Evolutionary conservation across 805 yeast genomes (phyloP).

Genomic region (Candida hungchunana): DNA sequence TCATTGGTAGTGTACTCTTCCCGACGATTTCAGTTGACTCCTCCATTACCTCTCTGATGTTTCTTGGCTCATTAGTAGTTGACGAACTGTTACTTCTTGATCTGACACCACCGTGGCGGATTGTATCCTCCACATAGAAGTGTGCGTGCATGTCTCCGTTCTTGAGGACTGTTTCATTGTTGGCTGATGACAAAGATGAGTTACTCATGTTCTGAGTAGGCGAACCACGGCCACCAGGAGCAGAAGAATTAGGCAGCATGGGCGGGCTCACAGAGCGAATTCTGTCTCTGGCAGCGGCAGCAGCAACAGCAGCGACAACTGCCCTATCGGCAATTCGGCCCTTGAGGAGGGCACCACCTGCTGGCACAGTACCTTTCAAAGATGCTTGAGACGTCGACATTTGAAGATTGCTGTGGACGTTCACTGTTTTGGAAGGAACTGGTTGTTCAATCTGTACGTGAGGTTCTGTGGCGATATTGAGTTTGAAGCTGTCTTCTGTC

Average conservation of each 20-base stretch:
- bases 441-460: conserved; percentile 11
- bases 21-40: conserved; percentile 4
- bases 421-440: conserved; percentile 5
- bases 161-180: conserved; percentile 7
- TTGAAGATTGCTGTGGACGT: conserved; percentile 1
- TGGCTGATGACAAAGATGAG: conserved; percentile 20
- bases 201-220: conserved; percentile 17
- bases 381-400: conserved; percentile 7
- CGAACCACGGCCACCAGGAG: conserved; percentile 1
- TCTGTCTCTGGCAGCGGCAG: conserved; percentile 32
- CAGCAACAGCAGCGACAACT: conserved; percentile 37
- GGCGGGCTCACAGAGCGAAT: conserved; percentile 15
- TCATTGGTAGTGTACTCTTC: conserved; percentile 2
- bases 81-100: conserved; percentile 29
- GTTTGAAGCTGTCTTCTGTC: background rate
- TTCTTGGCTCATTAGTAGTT: conserved; percentile 17
- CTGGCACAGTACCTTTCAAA: conserved; percentile 34
- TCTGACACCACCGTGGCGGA: conserved; percentile 43
- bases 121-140: conserved; percentile 63
- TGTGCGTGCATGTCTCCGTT: conserved; percentile 66
- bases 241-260: conserved; percentile 1
- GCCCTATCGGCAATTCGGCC: conserved; percentile 36
- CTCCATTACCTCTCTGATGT: conserved; percentile 8
- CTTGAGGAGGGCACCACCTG: conserved; percentile 43
- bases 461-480: conserved; percentile 2